Percentiles rank a stretch among this genome's conserved stretches.
These are phyloP conservation scores for Bryoglossum gracile DNA, from an alignment of 495 filamentous ascomycete species.

Conservation along the genomic window DNA sequence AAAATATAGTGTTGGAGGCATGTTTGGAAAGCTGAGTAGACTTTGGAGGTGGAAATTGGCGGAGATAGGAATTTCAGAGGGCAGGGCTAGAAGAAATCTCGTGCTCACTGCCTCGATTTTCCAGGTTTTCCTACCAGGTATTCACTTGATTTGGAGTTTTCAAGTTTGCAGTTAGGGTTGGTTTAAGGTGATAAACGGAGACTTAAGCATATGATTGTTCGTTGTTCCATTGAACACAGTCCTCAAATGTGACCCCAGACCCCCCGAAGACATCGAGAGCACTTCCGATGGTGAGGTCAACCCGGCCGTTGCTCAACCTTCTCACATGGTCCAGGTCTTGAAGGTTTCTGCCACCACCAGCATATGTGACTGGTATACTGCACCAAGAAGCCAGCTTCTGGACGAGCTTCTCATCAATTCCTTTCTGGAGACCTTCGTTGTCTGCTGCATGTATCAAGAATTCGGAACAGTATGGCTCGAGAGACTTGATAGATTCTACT, in stretches of 20 bases:
- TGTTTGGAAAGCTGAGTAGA: no score
- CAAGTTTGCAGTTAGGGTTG: no score
- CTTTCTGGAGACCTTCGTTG: constrained; percentile 84
- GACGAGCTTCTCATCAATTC: constrained; percentile 83
- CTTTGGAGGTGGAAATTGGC: no score
- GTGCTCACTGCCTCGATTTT: no score
- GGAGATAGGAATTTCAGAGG: no score
- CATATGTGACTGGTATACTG: constrained; percentile 88
- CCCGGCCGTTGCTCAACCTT: constrained; percentile 63
- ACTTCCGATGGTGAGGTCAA: constrained; percentile 94
- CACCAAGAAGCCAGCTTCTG: constrained; percentile 73
- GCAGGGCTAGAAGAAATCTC: no score
- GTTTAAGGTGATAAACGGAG: no score
- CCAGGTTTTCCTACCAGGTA: no score
- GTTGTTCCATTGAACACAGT: constrained; percentile 82
- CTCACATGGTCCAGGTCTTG: constrained; percentile 76
- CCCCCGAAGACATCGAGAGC: constrained; percentile 95
- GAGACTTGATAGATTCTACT: constrained; percentile 64
- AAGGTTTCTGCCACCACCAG: constrained; percentile 77
- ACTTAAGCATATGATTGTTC: no score
- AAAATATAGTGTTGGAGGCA: no score
- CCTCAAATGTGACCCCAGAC: constrained; percentile 71
- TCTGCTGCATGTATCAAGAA: constrained; percentile 99
- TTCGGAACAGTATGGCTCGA: constrained; percentile 89
- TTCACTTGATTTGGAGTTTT: no score